phyloP scores from a whole-genome alignment of 1,139 yeast genomes.

The Eremothecium coryli region DNA sequence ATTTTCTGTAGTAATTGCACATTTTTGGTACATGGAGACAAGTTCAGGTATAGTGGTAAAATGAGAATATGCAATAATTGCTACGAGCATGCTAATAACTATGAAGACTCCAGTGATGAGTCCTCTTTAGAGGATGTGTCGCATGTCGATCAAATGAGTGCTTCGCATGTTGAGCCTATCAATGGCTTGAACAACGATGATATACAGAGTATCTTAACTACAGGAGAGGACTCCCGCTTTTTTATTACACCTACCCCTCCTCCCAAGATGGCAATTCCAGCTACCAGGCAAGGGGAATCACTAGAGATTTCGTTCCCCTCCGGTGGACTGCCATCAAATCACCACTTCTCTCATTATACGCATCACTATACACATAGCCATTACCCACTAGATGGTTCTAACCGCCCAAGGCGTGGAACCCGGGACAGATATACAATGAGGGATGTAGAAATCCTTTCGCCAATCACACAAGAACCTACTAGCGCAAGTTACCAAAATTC shows the following conservation, averaged over 20 bases:
- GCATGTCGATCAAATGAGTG: slow-evolving; percentile 5
- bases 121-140: slow-evolving; percentile 24
- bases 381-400: background rate
- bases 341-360: slow-evolving; percentile 7
- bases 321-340: background rate
- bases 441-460: slow-evolving; percentile 22
- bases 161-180: slow-evolving; percentile 5
- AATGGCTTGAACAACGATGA: slow-evolving; percentile 22
- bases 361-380: slow-evolving; percentile 4
- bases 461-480: slow-evolving; percentile 10
- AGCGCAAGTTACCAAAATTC: background rate
- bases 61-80: slow-evolving; percentile 78
- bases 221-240: slow-evolving; percentile 28
- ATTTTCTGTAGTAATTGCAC: slow-evolving; percentile 90
- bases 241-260: slow-evolving; percentile 48
- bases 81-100: slow-evolving; percentile 47
- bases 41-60: slow-evolving; percentile 59
- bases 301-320: slow-evolving; percentile 53
- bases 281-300: slow-evolving; percentile 70
- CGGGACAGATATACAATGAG: slow-evolving; percentile 23
- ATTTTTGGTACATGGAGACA: slow-evolving; percentile 61
- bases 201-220: slow-evolving; percentile 29
- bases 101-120: slow-evolving; percentile 67
- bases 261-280: slow-evolving; percentile 75
- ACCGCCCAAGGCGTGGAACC: slow-evolving; percentile 11